A percentile compares a stretch with the other conserved stretches of the same genome.
Conservation (phyloP, 495 filamentous ascomycete genomes). For the Melanomma pulvis-pyrius region DNA sequence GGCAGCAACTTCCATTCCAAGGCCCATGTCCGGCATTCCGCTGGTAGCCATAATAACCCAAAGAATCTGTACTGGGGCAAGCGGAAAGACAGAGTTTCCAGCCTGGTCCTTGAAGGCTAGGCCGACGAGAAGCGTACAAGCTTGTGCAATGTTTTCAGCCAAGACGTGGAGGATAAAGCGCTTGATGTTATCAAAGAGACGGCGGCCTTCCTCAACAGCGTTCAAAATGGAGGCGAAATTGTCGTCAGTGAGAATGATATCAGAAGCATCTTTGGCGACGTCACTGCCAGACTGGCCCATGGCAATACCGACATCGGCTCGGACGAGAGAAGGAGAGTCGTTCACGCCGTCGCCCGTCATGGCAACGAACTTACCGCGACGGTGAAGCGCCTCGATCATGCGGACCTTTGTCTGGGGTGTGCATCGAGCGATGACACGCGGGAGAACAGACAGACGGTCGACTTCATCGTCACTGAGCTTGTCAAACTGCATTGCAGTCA, state of each 20-base stretch:
- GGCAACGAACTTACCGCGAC: conserved; percentile 65
- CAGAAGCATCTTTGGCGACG: conserved; percentile 84
- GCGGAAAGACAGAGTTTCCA: conserved; percentile 70
- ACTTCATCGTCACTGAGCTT: conserved; percentile 61
- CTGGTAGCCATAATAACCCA: conserved; percentile 82
- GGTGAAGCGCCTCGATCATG: conserved; percentile 76
- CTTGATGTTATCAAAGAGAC: conserved; percentile 83
- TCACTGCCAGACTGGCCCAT: conserved; percentile 82
- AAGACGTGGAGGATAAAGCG: conserved; percentile 80
- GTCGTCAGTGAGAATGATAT: conserved; percentile 79
- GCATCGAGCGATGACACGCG: conserved; percentile 71
- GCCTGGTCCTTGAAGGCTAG: conserved; percentile 69
- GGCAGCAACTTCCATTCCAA: conserved; percentile 69
- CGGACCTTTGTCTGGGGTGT: conserved; percentile 74
- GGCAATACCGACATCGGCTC: conserved; percentile 82
- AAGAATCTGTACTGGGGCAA: conserved; percentile 73
- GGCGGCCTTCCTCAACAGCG: conserved; percentile 74
- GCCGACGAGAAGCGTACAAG: conserved; percentile 72
- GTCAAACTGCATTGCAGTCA: conserved; percentile 71
- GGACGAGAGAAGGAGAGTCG: conserved; percentile 78
- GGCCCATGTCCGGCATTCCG: conserved; percentile 74
- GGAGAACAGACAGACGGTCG: conserved; percentile 65
- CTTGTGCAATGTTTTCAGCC: conserved; percentile 74
- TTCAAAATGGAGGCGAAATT: conserved; percentile 83
- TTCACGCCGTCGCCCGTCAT: conserved; percentile 94